phyloP scores from a whole-genome alignment of 2,329 filamentous ascomycete genomes.

The Apiospora sp. region DNA sequence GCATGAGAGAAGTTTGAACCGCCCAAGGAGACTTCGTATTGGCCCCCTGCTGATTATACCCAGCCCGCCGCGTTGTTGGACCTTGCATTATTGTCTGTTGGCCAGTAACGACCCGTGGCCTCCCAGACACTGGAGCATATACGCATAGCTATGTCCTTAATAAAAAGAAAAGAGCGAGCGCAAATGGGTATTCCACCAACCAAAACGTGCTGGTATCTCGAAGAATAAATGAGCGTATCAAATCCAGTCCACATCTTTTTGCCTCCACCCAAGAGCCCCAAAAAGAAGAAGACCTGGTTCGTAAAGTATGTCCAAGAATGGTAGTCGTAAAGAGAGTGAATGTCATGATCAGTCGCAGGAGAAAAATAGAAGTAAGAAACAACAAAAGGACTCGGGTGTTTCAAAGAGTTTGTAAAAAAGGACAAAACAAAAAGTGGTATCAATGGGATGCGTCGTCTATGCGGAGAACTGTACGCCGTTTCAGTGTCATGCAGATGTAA shows the following conservation, averaged over 20 bases:
- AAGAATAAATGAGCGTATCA: conserved; percentile 23
- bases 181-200: conserved; percentile 18
- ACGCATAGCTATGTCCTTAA: background rate
- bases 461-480: conserved; percentile 31
- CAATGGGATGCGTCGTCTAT: conserved; percentile 35
- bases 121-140: conserved; percentile 3
- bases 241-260: conserved; percentile 22
- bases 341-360: conserved; percentile 29
- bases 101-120: background rate
- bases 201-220: conserved; percentile 19
- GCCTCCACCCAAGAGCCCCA: conserved; percentile 18
- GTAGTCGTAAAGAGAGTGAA: conserved; percentile 38
- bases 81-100: conserved; percentile 1
- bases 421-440: conserved; percentile 37
- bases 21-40: conserved; percentile 7
- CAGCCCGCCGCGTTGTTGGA: background rate
- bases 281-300: conserved; percentile 27
- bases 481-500: conserved; percentile 29
- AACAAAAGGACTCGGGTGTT: conserved; percentile 25
- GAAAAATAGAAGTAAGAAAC: conserved; percentile 24
- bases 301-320: conserved; percentile 44
- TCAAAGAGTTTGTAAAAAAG: conserved; percentile 21
- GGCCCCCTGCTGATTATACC: background rate
- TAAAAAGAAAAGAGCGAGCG: conserved; percentile 17
- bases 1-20: background rate